phyloP scores from a whole-genome alignment of 768 basidiomycete species.

The Rhizopogon salebrosus region DNA sequence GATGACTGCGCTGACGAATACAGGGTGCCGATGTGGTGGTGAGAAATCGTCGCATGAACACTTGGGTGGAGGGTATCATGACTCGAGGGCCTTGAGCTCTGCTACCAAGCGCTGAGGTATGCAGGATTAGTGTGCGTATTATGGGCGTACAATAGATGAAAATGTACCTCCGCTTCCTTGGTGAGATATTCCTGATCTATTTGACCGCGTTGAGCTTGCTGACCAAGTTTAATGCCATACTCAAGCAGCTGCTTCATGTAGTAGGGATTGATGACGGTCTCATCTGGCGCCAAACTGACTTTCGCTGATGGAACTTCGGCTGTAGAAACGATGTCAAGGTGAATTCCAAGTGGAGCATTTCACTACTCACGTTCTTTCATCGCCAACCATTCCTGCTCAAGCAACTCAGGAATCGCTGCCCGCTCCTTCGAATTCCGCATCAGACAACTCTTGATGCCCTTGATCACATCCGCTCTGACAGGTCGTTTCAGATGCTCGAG shows the following conservation, averaged over 20 bases:
- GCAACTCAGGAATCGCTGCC: constrained; percentile 80
- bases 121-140: not conserved
- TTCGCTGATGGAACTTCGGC: constrained; percentile 27
- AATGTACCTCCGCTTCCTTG: constrained; percentile 53
- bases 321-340: constrained; percentile 5
- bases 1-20: constrained; percentile 20
- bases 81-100: constrained; percentile 51
- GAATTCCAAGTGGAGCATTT: not conserved
- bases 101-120: constrained; percentile 52
- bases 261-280: constrained; percentile 72
- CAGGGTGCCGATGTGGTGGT: constrained; percentile 17
- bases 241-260: constrained; percentile 73
- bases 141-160: not conserved
- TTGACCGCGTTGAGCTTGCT: constrained; percentile 30
- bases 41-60: constrained; percentile 4
- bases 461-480: constrained; percentile 75
- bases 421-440: constrained; percentile 75
- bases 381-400: constrained; percentile 76
- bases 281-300: constrained; percentile 38
- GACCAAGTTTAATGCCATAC: constrained; percentile 65
- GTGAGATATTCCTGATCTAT: constrained; percentile 43
- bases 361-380: constrained; percentile 36
- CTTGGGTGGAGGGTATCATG: constrained; percentile 14
- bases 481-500: constrained; percentile 64
- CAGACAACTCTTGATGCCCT: constrained; percentile 79